A percentile compares a stretch with the other conserved stretches of the same genome.
phyloP scores from a whole-genome alignment of 2,329 filamentous ascomycete genomes.

The Beauveria australis region DNA sequence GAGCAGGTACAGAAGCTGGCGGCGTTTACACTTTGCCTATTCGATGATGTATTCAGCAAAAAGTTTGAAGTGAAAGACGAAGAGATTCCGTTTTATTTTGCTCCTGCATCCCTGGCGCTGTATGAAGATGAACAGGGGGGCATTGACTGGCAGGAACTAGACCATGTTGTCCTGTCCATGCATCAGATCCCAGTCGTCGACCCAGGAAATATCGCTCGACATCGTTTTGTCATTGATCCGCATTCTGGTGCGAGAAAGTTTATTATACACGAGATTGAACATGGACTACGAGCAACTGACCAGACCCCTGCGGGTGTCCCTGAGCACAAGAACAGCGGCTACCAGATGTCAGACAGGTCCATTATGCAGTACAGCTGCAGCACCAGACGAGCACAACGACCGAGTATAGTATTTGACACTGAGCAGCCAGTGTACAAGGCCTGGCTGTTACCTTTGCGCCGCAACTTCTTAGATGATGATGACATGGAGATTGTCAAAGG shows the following conservation, averaged over 20 bases:
- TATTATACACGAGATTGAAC: slow-evolving; percentile 43
- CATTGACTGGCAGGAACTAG: slow-evolving; percentile 32
- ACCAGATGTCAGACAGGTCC: slow-evolving; percentile 36
- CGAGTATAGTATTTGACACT: slow-evolving; percentile 43
- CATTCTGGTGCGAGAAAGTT: slow-evolving; percentile 58
- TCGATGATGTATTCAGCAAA: slow-evolving; percentile 85
- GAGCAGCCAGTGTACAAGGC: slow-evolving; percentile 78
- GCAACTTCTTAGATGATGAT: slow-evolving; percentile 68
- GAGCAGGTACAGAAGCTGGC: slow-evolving; percentile 49
- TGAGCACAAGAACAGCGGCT: slow-evolving; percentile 35
- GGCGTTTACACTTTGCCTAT: slow-evolving; percentile 66
- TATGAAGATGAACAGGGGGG: neutral
- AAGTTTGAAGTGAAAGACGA: slow-evolving; percentile 55
- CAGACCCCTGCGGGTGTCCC: slow-evolving; percentile 51
- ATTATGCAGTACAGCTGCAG: slow-evolving; percentile 83
- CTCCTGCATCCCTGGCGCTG: slow-evolving; percentile 40
- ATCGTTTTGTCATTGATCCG: slow-evolving; percentile 47
- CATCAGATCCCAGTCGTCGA: neutral
- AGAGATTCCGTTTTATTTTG: slow-evolving; percentile 77
- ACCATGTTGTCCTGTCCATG: slow-evolving; percentile 22
- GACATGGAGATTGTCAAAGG: slow-evolving; percentile 25
- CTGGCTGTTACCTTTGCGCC: slow-evolving; percentile 64
- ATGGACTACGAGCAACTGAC: slow-evolving; percentile 54
- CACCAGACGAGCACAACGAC: slow-evolving; percentile 55
- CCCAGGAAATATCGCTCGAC: slow-evolving; percentile 22